Evolutionary conservation across 257 asterid genomes (phyloP).

Genomic region (Solanum rostratum): DNA sequence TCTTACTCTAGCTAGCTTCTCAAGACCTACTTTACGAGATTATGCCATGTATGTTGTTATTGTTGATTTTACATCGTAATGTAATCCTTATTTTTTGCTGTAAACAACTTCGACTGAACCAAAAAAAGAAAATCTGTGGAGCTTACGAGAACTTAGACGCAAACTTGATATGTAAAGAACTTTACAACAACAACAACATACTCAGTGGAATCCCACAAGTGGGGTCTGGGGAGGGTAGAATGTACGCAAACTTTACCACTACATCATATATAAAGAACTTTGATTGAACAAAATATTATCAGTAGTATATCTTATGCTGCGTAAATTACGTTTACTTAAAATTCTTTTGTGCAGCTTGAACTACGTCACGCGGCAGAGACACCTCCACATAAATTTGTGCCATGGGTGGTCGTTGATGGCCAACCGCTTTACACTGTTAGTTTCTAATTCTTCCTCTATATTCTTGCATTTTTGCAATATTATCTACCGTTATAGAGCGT

Average conservation of each 20-base stretch:
- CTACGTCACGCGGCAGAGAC: slow-evolving; percentile 56
- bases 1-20: too few species aligned
- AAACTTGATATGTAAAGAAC: neutral
- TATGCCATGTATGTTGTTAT: neutral
- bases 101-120: neutral
- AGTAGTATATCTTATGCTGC: neutral
- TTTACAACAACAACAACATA: too few species aligned
- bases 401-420: slow-evolving; percentile 88
- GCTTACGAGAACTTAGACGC: neutral
- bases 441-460: slow-evolving; percentile 5
- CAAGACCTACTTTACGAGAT: neutral
- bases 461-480: neutral
- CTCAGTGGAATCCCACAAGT: too few species aligned
- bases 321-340: neutral
- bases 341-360: slow-evolving; percentile 47
- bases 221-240: too few species aligned
- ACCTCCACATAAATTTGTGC: slow-evolving; percentile 84
- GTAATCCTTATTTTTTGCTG: neutral
- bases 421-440: slow-evolving; percentile 78
- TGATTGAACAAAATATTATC: neutral
- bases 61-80: neutral
- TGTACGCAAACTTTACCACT: too few species aligned
- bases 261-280: neutral
- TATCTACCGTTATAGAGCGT: too few species aligned
- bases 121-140: neutral